Percentiles rank a stretch among this genome's conserved stretches.
Conservation (phyloP, 371 early-diverging fungal species). For the Batkoa obscura region DNA sequence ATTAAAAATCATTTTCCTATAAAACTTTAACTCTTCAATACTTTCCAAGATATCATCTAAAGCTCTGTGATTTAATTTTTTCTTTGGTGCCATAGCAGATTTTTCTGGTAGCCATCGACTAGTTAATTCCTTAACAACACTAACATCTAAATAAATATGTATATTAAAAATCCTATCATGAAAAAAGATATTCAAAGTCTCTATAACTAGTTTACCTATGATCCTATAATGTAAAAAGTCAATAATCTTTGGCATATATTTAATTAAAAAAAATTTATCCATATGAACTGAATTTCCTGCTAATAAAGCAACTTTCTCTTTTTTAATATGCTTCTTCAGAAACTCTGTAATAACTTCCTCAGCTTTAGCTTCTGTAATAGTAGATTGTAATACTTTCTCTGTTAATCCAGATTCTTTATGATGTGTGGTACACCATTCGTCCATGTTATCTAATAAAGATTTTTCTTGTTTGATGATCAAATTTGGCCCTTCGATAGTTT, state of each 20-base stretch:
- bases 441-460: slow-evolving; percentile 68
- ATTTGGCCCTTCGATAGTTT: slow-evolving; percentile 48
- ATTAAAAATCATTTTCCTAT: slow-evolving; percentile 10
- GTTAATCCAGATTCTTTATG: slow-evolving; percentile 84
- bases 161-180: background rate
- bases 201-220: slow-evolving; percentile 20
- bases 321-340: slow-evolving; percentile 41
- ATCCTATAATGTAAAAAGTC: slow-evolving; percentile 75
- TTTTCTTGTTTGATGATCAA: slow-evolving; percentile 61
- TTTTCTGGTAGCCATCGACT: slow-evolving; percentile 48
- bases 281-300: slow-evolving; percentile 91
- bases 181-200: background rate
- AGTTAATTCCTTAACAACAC: slow-evolving; percentile 72
- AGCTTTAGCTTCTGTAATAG: slow-evolving; percentile 42
- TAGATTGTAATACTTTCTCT: slow-evolving; percentile 48
- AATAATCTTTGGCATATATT: slow-evolving; percentile 61
- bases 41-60: slow-evolving; percentile 82
- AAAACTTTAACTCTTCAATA: slow-evolving; percentile 67
- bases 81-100: slow-evolving; percentile 22
- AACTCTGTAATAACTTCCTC: slow-evolving; percentile 47
- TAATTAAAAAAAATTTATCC: slow-evolving; percentile 61
- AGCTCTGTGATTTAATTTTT: slow-evolving; percentile 45
- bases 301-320: slow-evolving; percentile 37
- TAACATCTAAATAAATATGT: slow-evolving; percentile 44
- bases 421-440: slow-evolving; percentile 76